These are phyloP conservation scores for Paramecium sonneborni DNA, from an alignment of 73 alveolate genomes.

Conservation along the genomic window DNA sequence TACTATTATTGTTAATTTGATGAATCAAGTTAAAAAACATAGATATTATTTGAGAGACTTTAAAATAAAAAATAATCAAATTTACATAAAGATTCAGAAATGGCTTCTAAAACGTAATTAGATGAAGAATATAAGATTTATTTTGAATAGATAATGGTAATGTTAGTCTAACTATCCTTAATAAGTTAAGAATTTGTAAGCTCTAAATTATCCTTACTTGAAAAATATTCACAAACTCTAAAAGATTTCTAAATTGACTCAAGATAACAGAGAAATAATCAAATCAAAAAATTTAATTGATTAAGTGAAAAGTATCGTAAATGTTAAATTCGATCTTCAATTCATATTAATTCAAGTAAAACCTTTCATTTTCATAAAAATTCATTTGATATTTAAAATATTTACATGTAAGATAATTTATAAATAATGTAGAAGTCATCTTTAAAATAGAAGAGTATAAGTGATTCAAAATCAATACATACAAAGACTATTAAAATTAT, in stretches of 20 bases:
- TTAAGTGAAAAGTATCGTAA: conserved; percentile 37
- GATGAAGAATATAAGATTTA: background rate
- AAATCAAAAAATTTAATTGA: conserved; percentile 6
- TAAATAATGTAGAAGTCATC: background rate
- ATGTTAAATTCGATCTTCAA: background rate
- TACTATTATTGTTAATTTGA: too few species aligned
- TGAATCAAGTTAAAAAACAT: too few species aligned
- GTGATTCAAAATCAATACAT: background rate
- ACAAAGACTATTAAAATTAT: background rate
- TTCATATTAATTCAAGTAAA: background rate
- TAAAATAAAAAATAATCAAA: background rate
- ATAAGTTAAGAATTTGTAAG: conserved; percentile 39
- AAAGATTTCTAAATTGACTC: conserved; percentile 20
- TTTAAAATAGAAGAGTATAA: background rate
- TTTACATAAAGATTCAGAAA: background rate
- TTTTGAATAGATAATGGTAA: background rate
- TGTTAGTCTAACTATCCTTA: background rate
- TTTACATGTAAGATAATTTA: background rate
- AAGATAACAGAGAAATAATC: conserved; percentile 32
- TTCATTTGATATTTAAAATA: background rate
- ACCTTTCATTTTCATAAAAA: background rate
- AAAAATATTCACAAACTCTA: background rate
- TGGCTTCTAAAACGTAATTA: background rate
- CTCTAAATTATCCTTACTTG: conserved; percentile 17
- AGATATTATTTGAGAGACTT: too few species aligned